A percentile compares a stretch with the other conserved stretches of the same genome.
These are phyloP conservation scores for Astrephomene gubernaculifera DNA, from an alignment of 139 green algal species.

Conservation along the genomic window DNA sequence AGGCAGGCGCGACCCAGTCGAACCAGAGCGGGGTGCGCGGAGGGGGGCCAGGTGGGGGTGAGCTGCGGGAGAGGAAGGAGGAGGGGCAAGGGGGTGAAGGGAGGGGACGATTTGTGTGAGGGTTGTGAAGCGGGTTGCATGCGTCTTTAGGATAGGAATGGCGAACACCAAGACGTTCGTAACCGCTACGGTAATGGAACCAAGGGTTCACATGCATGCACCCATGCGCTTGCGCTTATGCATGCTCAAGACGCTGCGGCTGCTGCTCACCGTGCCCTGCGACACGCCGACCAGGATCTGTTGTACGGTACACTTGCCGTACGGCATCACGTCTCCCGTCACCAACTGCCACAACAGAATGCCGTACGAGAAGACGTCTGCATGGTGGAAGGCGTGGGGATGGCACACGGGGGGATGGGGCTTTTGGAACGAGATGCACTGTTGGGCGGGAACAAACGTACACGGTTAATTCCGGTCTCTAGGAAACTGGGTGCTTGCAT, in stretches of 20 bases:
- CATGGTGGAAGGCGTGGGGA: neutral
- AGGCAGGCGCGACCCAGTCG: conserved; percentile 21
- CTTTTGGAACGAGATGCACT: too few species aligned
- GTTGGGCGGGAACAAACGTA: too few species aligned
- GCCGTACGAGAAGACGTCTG: conserved; percentile 31
- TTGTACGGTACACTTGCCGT: neutral
- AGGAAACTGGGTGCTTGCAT: neutral
- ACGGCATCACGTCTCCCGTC: conserved; percentile 2
- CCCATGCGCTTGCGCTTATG: too few species aligned
- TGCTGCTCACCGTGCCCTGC: conserved; percentile 9
- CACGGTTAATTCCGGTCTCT: too few species aligned
- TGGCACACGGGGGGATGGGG: neutral
- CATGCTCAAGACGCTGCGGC: neutral
- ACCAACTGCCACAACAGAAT: conserved; percentile 40
- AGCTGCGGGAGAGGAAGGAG: neutral
- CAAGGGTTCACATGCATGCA: too few species aligned
- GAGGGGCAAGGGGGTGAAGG: neutral
- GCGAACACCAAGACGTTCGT: too few species aligned
- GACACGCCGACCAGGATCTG: conserved; percentile 24
- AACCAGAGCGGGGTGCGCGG: conserved; percentile 5
- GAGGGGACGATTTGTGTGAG: too few species aligned
- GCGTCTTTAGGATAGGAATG: too few species aligned
- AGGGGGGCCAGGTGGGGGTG: conserved; percentile 1
- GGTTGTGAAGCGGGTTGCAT: too few species aligned
- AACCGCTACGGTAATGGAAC: too few species aligned